Evolutionary conservation across 148 eudicot species (phyloP), one percentile per base, ranked within the genome.

Genomic region (Silene latifolia): DNA sequence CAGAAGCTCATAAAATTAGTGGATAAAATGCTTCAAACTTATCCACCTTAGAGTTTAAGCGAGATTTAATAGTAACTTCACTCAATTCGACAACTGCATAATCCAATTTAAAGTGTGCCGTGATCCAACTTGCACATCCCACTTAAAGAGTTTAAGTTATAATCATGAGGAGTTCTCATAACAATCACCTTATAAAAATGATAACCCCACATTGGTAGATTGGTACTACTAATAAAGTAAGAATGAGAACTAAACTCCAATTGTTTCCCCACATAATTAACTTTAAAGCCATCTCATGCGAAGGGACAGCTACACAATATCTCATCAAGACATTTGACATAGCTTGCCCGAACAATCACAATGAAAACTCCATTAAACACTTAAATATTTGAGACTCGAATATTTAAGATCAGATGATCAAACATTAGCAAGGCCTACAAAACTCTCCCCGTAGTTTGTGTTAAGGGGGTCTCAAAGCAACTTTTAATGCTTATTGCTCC

Each of bases 121-220:
- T 71, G 72, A 53, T 39, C 35, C 75, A 75, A 75, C 76, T 71
- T 71, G 75, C 79, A 27, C 27, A 69, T 69, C 61, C 71, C 78
- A 17, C 73, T 39, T 39, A 39, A 39, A 39, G 44, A 39, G 44
- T 14, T 29, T 62, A 51, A 74, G 57, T 60, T 74, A 58, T 44
- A 32, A 68, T 27, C 74, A 69, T 60, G 77, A 74, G 64, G 25
- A 68, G 75, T 58, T 77, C 74, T 57, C 15, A 69, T 20, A 65
- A 39, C 32, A 62, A 74, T 74, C 71, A 53, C 54, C 47, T 70
- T 23, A 21, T 23, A 9, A 39, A 35, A 74, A 74, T 63, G 73
- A 63, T 53, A 69, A 71, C 72, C 29, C 70, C 61, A 74, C 66
- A 69, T 69, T 63, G 13, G 53, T 60, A n/a, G n/a, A n/a, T n/a